Conservation (phyloP, 2,329 filamentous ascomycete genomes). For the Sporothrix brasiliensis region DNA sequence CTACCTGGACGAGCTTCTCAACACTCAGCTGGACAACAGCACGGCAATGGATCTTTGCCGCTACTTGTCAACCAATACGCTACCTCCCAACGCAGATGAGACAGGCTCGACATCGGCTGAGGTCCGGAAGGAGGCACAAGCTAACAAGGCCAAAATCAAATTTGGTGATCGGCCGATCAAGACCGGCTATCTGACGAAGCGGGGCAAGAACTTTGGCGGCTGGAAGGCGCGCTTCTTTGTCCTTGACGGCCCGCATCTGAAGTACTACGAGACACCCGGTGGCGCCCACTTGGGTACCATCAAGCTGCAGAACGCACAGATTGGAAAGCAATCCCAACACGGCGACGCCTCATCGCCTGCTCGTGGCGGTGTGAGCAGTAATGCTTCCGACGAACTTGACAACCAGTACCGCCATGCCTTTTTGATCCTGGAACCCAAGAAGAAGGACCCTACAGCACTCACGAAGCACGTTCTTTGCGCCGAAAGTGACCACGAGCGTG, state of each 20-base stretch:
- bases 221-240: conserved; percentile 84
- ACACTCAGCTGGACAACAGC: conserved; percentile 76
- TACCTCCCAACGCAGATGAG: conserved; percentile 66
- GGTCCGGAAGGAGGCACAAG: conserved; percentile 40
- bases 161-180: conserved; percentile 70
- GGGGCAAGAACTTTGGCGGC: conserved; percentile 97
- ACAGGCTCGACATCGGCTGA: conserved; percentile 46
- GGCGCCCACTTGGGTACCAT: conserved; percentile 91
- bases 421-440: conserved; percentile 90
- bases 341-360: conserved; percentile 64
- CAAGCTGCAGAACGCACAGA: conserved; percentile 86
- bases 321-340: conserved; percentile 83
- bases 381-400: conserved; percentile 72
- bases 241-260: conserved; percentile 65
- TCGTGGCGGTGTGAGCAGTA: conserved; percentile 41
- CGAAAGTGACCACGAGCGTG: conserved; percentile 89
- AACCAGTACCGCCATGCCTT: conserved; percentile 98
- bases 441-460: conserved; percentile 84
- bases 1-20: conserved; percentile 83
- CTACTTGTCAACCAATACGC: conserved; percentile 73
- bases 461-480: conserved; percentile 95
- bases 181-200: conserved; percentile 92
- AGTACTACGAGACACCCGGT: conserved; percentile 89
- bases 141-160: conserved; percentile 50
- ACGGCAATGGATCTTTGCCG: conserved; percentile 81